A percentile compares a stretch with the other conserved stretches of the same genome.
Evolutionary conservation across 2,329 filamentous ascomycete species (phyloP).

Genomic region (Claviceps paspali): DNA sequence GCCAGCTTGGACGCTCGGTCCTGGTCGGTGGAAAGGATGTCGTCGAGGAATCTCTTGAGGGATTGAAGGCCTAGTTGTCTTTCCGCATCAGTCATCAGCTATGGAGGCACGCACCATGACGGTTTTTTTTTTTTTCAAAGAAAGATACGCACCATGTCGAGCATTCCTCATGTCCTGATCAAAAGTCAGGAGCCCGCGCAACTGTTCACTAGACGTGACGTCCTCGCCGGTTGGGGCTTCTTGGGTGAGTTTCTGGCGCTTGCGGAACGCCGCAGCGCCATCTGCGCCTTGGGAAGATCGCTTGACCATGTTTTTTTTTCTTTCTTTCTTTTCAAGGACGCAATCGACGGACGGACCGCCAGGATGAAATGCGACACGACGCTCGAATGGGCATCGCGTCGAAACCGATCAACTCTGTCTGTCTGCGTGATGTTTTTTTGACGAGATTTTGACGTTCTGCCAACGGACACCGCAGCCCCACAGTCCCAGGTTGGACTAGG

Average conservation of each 20-base stretch:
- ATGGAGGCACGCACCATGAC: too few species aligned
- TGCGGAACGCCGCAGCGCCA: conserved; percentile 27
- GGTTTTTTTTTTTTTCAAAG: not conserved
- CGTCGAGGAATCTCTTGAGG: conserved; percentile 57
- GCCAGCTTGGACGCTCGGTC: conserved; percentile 27
- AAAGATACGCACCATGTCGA: conserved; percentile 41
- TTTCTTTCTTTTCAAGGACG: too few species aligned
- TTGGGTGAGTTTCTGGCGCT: conserved; percentile 41
- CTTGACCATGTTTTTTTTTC: conserved; percentile 34
- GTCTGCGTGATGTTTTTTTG: conserved; percentile 7
- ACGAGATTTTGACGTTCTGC: conserved; percentile 24
- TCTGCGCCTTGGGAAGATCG: conserved; percentile 24
- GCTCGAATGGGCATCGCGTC: not conserved
- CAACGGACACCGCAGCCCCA: conserved; percentile 16
- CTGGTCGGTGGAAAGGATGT: conserved; percentile 36
- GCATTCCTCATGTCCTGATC: conserved; percentile 53
- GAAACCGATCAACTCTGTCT: not conserved
- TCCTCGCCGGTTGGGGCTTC: conserved; percentile 45
- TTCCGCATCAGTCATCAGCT: not conserved
- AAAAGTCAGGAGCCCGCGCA: conserved; percentile 54
- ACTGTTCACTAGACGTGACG: conserved; percentile 47
- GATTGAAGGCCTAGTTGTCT: conserved; percentile 44
- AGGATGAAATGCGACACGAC: conserved; percentile 1
- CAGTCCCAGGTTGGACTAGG: conserved; percentile 10
- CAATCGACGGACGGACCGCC: conserved; percentile 1